Evolutionary conservation across 176 grass and related monocot species (phyloP).

Genomic region (Urochloa ruziziensis): DNA sequence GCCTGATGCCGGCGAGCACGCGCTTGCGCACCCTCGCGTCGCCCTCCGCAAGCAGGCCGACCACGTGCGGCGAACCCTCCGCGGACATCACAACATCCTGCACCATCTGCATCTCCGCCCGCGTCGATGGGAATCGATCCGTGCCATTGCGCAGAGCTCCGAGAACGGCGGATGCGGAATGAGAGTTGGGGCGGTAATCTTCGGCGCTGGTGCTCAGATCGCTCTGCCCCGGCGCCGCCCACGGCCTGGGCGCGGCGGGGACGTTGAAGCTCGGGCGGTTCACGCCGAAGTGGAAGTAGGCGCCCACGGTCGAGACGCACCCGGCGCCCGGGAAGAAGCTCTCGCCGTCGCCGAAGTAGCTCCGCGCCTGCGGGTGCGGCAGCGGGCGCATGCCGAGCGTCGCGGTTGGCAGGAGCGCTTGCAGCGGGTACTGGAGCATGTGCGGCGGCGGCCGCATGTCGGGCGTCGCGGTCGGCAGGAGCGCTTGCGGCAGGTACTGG

Average conservation of each 20-base stretch:
- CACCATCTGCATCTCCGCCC: not conserved
- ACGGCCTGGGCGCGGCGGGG: not conserved
- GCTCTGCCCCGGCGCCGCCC: not conserved
- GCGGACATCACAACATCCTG: not conserved
- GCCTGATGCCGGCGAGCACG: slow-evolving; percentile 17
- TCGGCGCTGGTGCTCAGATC: not conserved
- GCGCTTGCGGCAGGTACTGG: not conserved
- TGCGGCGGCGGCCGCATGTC: not conserved
- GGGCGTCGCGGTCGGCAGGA: not conserved
- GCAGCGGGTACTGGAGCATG: not conserved
- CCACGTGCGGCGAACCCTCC: not conserved
- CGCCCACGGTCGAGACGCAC: no score
- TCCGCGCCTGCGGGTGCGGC: not conserved
- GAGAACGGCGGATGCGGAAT: not conserved
- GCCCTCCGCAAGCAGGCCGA: slow-evolving; percentile 17
- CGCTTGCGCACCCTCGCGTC: not conserved
- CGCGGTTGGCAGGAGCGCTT: not conserved
- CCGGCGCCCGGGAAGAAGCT: no score
- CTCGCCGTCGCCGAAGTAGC: no score
- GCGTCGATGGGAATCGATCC: not conserved
- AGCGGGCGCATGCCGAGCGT: not conserved
- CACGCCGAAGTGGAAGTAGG: no score
- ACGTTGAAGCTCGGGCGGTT: not conserved
- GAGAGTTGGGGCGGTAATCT: not conserved
- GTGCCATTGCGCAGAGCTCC: not conserved